phyloP scores from a whole-genome alignment of 1,139 yeast genomes.

The Hansenula lynferdii region DNA sequence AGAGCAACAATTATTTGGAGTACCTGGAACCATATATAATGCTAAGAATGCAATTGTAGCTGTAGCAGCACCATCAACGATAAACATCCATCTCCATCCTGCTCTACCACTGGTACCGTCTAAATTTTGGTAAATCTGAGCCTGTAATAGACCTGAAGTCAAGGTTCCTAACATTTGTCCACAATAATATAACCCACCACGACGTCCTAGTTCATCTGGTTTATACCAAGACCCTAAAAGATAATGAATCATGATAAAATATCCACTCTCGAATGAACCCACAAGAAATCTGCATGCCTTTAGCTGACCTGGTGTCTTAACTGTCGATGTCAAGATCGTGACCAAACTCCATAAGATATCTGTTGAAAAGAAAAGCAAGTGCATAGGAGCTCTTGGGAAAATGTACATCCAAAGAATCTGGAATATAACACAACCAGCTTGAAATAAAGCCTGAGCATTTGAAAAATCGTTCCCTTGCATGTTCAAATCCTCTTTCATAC shows the following conservation, averaged over 20 bases:
- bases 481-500: conserved; percentile 41
- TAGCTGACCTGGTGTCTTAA: neutral
- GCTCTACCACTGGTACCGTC: conserved; percentile 49
- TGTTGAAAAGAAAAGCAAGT: conserved; percentile 28
- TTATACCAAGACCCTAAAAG: conserved; percentile 64
- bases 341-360: conserved; percentile 52
- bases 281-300: conserved; percentile 41
- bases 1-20: conserved; percentile 57
- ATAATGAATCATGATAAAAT: conserved; percentile 56
- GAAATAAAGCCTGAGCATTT: conserved; percentile 45
- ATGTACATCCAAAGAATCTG: conserved; percentile 30
- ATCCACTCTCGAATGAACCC: conserved; percentile 60
- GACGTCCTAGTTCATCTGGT: conserved; percentile 47
- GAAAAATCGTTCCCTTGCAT: conserved; percentile 53
- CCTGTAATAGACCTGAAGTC: conserved; percentile 54
- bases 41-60: conserved; percentile 43
- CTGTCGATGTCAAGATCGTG: conserved; percentile 25
- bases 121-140: conserved; percentile 45
- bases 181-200: conserved; percentile 29
- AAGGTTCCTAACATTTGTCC: conserved; percentile 46
- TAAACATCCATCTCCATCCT: conserved; percentile 79
- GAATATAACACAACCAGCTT: conserved; percentile 46
- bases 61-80: conserved; percentile 57
- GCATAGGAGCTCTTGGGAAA: conserved; percentile 35
- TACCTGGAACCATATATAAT: conserved; percentile 59